These are phyloP conservation scores for Corylus avellana DNA, from an alignment of 306 rosid species.

Conservation along the genomic window DNA sequence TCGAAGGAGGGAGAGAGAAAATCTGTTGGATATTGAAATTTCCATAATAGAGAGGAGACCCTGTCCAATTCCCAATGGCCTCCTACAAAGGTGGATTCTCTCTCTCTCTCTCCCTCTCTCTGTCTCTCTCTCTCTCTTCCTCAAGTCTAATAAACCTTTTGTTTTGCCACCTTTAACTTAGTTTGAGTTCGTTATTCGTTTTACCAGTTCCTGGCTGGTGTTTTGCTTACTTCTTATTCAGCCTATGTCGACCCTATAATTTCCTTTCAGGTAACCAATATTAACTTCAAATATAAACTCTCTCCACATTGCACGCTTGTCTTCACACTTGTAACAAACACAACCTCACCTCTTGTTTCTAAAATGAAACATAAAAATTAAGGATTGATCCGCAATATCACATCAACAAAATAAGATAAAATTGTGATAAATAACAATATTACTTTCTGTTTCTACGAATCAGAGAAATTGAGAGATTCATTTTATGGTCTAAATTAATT, in stretches of 20 bases:
- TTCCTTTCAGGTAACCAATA: slow-evolving; percentile 6
- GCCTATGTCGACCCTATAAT: slow-evolving; percentile 14
- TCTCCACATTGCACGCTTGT: slow-evolving; percentile 24
- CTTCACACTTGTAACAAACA: slow-evolving; percentile 25
- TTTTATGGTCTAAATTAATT: too few species aligned
- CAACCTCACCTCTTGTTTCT: background rate
- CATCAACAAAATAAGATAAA: too few species aligned
- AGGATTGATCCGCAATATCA: too few species aligned
- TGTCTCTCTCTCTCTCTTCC: slow-evolving; percentile 12
- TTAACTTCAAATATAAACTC: slow-evolving; percentile 18
- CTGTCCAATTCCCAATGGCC: slow-evolving; percentile 49
- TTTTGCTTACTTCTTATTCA: slow-evolving; percentile 18
- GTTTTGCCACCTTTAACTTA: slow-evolving; percentile 47
- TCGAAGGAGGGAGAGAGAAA: slow-evolving; percentile 50
- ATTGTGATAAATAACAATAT: too few species aligned
- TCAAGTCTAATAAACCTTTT: slow-evolving; percentile 21
- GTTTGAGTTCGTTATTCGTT: slow-evolving; percentile 49
- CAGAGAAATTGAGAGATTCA: too few species aligned
- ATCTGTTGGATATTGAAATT: slow-evolving; percentile 24
- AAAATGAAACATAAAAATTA: too few species aligned
- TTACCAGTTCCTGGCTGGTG: slow-evolving; percentile 45
- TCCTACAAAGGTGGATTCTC: slow-evolving; percentile 58
- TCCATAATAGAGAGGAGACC: slow-evolving; percentile 29
- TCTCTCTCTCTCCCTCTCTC: background rate
- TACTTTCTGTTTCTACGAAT: too few species aligned